Conservation (phyloP, 371 early-diverging fungal species). For the Umbelopsis sp. region DNA sequence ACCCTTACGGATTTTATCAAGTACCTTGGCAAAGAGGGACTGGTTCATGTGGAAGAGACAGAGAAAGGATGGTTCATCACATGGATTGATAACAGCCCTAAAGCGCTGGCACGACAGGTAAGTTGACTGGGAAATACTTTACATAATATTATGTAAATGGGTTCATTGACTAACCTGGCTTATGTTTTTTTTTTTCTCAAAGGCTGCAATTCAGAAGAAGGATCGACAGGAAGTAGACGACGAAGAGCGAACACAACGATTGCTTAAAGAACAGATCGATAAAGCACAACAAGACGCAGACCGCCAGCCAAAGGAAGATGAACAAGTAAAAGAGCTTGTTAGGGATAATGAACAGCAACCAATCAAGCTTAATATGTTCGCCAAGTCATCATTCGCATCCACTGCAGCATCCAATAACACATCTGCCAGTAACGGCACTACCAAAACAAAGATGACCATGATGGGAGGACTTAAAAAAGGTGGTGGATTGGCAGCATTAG, state of each 20-base stretch:
- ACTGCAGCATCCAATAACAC: constrained; percentile 24
- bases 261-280: constrained; percentile 84
- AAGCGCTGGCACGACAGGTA: constrained; percentile 76
- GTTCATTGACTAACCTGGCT: too few relatives aligned
- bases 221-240: constrained; percentile 81
- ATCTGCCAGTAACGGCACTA: constrained; percentile 19
- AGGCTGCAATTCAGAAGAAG: constrained; percentile 85
- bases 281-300: constrained; percentile 64
- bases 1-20: constrained; percentile 86
- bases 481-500: constrained; percentile 24
- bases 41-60: constrained; percentile 87
- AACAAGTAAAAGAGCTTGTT: constrained; percentile 65
- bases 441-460: constrained; percentile 40
- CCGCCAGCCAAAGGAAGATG: constrained; percentile 39
- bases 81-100: constrained; percentile 93
- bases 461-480: constrained; percentile 43
- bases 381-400: constrained; percentile 36
- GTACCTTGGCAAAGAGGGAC: constrained; percentile 84
- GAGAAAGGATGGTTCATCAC: constrained; percentile 88
- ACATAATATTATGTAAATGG: not conserved
- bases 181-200: not conserved
- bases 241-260: constrained; percentile 79
- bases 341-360: constrained; percentile 50
- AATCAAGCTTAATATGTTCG: constrained; percentile 41
- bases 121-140: not conserved